Evolutionary conservation across 1,284 basidiomycete genomes (phyloP).

Genomic region (Cystobasidiaceae sp.): DNA sequence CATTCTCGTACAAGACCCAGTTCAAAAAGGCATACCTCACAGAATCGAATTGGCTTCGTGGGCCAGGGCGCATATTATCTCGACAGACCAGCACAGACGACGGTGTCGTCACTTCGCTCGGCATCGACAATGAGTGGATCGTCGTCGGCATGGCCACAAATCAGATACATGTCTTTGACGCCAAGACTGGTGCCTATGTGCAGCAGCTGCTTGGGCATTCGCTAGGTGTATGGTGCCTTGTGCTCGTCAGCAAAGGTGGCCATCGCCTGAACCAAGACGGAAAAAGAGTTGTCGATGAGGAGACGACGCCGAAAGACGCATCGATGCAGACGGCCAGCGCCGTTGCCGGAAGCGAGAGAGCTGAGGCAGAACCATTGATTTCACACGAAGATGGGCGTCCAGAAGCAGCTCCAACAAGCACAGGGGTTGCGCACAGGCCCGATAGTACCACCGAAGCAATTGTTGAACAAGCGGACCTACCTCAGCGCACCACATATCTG

Average conservation of each 20-base stretch:
- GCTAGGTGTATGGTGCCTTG: slow-evolving; percentile 86
- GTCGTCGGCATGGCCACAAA: slow-evolving; percentile 85
- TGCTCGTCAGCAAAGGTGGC: slow-evolving; percentile 54
- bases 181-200: slow-evolving; percentile 68
- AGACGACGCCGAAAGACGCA: neutral
- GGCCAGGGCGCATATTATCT: slow-evolving; percentile 65
- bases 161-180: slow-evolving; percentile 81
- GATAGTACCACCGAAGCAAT: too few species aligned
- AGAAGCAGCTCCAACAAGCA: too few species aligned
- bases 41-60: slow-evolving; percentile 78
- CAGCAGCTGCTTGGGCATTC: slow-evolving; percentile 80
- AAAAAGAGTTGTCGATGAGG: slow-evolving; percentile 2
- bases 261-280: slow-evolving; percentile 31
- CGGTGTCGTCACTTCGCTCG: slow-evolving; percentile 78
- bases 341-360: too few species aligned
- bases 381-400: too few species aligned
- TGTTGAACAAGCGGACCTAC: too few species aligned
- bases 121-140: slow-evolving; percentile 77
- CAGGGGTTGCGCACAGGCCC: too few species aligned
- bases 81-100: slow-evolving; percentile 66
- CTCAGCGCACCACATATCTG: too few species aligned
- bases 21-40: slow-evolving; percentile 74
- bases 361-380: too few species aligned
- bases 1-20: slow-evolving; percentile 61
- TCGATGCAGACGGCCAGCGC: too few species aligned